Evolutionary conservation across 352 stramenopile species (phyloP).

Genomic region (Aphanomyces cochlioides): DNA sequence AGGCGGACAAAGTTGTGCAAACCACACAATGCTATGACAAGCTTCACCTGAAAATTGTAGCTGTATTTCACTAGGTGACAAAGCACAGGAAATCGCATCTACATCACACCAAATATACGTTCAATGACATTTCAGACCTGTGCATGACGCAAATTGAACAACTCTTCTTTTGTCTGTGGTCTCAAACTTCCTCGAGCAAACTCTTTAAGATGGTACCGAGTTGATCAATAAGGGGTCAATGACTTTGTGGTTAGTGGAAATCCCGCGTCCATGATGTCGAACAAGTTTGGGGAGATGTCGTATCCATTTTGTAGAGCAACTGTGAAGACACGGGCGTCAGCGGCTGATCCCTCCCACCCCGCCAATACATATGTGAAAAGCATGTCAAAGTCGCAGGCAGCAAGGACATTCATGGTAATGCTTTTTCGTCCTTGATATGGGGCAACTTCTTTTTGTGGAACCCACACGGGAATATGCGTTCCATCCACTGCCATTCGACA

Average conservation of each 20-base stretch:
- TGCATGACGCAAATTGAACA: constrained; percentile 31
- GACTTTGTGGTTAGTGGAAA: neutral
- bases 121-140: constrained; percentile 30
- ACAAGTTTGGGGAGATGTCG: neutral
- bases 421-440: constrained; percentile 26
- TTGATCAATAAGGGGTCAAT: neutral
- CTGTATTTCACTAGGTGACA: neutral
- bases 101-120: constrained; percentile 28
- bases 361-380: constrained; percentile 23
- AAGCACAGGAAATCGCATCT: constrained; percentile 20
- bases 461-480: constrained; percentile 13
- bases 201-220: constrained; percentile 34
- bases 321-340: constrained; percentile 6
- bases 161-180: constrained; percentile 28
- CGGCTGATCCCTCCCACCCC: constrained; percentile 22
- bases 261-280: neutral
- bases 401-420: constrained; percentile 25
- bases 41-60: neutral
- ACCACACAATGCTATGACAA: constrained; percentile 11
- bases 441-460: neutral
- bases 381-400: constrained; percentile 24
- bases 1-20: constrained; percentile 1
- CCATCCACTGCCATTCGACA: constrained; percentile 11
- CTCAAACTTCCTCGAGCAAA: constrained; percentile 7
- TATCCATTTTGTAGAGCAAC: constrained; percentile 5